Conservation (phyloP, 208 protist genomes). For the Trypanosoma melophagium region DNA sequence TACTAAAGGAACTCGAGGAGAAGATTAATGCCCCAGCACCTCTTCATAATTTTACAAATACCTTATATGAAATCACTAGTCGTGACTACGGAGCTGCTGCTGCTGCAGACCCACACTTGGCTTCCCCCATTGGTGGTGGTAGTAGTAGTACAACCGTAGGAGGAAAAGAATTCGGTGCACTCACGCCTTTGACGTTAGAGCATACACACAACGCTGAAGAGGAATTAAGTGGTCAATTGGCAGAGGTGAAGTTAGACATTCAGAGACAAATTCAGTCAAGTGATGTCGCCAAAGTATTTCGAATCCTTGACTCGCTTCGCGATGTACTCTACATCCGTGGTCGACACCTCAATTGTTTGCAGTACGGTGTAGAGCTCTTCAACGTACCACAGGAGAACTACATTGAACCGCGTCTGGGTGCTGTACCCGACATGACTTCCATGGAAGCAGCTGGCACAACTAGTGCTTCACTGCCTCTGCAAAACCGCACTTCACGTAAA, state of each 20-base stretch:
- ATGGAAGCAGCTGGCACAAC: slow-evolving; percentile 3
- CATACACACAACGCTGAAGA: slow-evolving; percentile 27
- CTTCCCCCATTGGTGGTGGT: background rate
- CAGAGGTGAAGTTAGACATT: slow-evolving; percentile 26
- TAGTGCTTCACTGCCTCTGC: background rate
- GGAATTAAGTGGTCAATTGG: slow-evolving; percentile 37
- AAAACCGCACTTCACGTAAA: background rate
- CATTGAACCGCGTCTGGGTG: slow-evolving; percentile 38
- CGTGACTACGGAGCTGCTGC: slow-evolving; percentile 9
- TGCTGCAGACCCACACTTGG: background rate
- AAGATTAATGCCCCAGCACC: background rate
- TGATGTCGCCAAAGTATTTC: slow-evolving; percentile 41
- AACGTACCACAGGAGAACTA: slow-evolving; percentile 64
- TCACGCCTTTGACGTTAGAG: slow-evolving; percentile 18
- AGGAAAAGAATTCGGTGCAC: background rate
- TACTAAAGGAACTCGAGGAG: slow-evolving; percentile 26
- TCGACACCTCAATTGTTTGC: slow-evolving; percentile 51
- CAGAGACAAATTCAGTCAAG: slow-evolving; percentile 51
- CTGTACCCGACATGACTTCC: background rate
- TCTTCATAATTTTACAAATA: slow-evolving; percentile 13
- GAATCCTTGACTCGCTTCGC: slow-evolving; percentile 65
- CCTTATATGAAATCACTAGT: background rate
- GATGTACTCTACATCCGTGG: slow-evolving; percentile 65
- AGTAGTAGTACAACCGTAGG: background rate
- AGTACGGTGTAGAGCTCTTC: slow-evolving; percentile 62